phyloP scores from a whole-genome alignment of 2,329 filamentous ascomycete species.

The Fusarium verrucosum region DNA sequence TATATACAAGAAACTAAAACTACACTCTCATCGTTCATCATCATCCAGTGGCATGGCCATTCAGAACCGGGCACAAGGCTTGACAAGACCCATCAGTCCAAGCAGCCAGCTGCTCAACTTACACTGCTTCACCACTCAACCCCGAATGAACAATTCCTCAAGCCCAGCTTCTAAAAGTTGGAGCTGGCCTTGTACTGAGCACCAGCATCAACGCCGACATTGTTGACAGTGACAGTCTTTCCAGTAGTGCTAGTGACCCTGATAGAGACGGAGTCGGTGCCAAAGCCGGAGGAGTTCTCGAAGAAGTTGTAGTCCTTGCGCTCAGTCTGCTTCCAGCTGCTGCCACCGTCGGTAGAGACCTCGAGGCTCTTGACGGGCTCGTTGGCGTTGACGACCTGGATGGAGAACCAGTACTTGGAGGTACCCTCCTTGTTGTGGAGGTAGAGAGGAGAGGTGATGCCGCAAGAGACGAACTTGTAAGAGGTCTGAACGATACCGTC shows the following conservation, averaged over 20 bases:
- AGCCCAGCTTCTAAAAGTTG: slow-evolving; percentile 45
- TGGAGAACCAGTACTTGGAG: slow-evolving; percentile 54
- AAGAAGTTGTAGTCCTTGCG: slow-evolving; percentile 70
- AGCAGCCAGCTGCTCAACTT: slow-evolving; percentile 25
- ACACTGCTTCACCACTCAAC: background rate
- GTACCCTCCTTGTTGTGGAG: slow-evolving; percentile 58
- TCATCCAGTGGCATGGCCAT: background rate
- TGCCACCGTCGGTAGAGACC: slow-evolving; percentile 68
- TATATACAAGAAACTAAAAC: slow-evolving; percentile 32
- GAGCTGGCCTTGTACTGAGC: slow-evolving; percentile 44
- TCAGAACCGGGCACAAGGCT: background rate
- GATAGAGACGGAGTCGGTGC: slow-evolving; percentile 62
- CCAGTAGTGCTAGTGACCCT: slow-evolving; percentile 64
- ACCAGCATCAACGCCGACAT: slow-evolving; percentile 55
- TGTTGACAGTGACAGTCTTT: slow-evolving; percentile 59
- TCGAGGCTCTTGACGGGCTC: slow-evolving; percentile 65
- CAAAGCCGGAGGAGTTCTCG: slow-evolving; percentile 66
- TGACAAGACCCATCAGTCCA: background rate
- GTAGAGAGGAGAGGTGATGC: slow-evolving; percentile 54
- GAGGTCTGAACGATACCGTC: slow-evolving; percentile 51
- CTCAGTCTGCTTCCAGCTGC: slow-evolving; percentile 65
- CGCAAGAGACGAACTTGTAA: slow-evolving; percentile 52
- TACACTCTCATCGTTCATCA: background rate
- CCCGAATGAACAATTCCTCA: background rate
- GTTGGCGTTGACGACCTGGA: slow-evolving; percentile 72